Base-by-base conservation (phyloP, 2,329 filamentous ascomycete genomes). In the Xylariaceae sp. region DNA sequence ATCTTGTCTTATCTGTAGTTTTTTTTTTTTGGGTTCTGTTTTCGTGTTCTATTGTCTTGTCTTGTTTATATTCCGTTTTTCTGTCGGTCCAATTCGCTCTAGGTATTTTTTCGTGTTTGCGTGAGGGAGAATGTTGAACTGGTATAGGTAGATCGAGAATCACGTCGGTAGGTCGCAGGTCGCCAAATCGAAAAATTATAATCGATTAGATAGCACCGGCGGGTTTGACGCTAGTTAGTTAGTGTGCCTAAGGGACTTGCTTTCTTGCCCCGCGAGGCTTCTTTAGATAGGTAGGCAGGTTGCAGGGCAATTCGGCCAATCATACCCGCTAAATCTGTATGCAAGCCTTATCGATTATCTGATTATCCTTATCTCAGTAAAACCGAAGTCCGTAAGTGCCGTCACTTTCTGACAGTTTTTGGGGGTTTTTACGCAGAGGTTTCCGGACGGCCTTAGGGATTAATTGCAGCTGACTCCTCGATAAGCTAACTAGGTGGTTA, bases 1-100 rank as follows among this genome's bases (percentile, higher is more conserved):
- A 99, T 99, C 62, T 68, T 77, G 71, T 52, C 44, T 55, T 49
- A 37, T 30, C 27, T 43, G 27, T 19, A 51, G 6, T 34, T 45
- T 12, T 27, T 12, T 12, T 19, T 12, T 55, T 31, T 40, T 9
- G 27, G 29, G 47, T 43, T 46, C 6, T 31, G 40, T 42, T 43
- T 32, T 12, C 27, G 29, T 3, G 29, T 31, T 19, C 32, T 34
- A 34, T 6, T 34, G 19, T 39, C 3, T 43, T 27, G 29, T 30
- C 29, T 7, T 43, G 7, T 43, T 29, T 26, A 19, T 12, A 31
- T 37, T 37, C 35, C 35, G 35, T n/a, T 9, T 7, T 37, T 37
- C 5, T 3, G 8, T 11, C 12, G 35, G 35, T 11, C 3, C 3
- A 3, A 30, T 30, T 3, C 27, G 27, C 2, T 44, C 19, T 30